Percentiles rank a stretch among this genome's conserved stretches.
Evolutionary conservation across 176 grass and related monocot genomes (phyloP).

Genomic region (Cymbopogon citratus): DNA sequence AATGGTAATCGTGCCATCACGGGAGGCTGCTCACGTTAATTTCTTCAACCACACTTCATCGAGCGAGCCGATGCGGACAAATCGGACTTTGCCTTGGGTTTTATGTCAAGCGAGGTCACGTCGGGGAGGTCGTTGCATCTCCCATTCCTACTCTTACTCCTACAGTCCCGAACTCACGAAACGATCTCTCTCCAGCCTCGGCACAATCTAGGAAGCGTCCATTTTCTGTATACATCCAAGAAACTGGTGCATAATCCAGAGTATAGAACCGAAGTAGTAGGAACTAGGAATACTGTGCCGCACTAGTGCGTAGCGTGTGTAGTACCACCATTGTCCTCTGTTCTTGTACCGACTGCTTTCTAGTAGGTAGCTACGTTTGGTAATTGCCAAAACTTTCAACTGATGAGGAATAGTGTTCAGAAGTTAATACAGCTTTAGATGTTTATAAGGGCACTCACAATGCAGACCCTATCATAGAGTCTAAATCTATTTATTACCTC

Average conservation of each 20-base stretch:
- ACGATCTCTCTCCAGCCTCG: not conserved
- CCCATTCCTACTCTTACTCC: not conserved
- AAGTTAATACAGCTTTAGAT: too few species aligned
- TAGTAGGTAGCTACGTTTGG: too few species aligned
- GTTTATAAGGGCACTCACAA: too few species aligned
- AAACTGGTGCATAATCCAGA: not conserved
- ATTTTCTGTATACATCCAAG: not conserved
- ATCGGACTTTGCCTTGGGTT: not conserved
- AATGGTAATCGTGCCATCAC: not conserved
- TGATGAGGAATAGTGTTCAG: too few species aligned
- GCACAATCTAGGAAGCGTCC: not conserved
- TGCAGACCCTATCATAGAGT: too few species aligned
- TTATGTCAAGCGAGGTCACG: conserved; percentile 18
- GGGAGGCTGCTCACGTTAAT: conserved; percentile 21
- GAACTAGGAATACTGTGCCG: not conserved
- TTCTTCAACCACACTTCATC: conserved; percentile 28
- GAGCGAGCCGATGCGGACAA: conserved; percentile 6
- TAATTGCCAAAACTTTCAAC: too few species aligned
- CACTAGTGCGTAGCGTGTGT: not conserved
- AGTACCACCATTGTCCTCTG: not conserved
- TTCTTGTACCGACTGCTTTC: too few species aligned
- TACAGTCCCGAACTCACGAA: not conserved
- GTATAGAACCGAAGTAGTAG: not conserved
- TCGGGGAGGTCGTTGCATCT: not conserved
- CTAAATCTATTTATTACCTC: too few species aligned